phyloP scores from a whole-genome alignment of 148 eudicot species.

The Salicornia ramosissima region DNA sequence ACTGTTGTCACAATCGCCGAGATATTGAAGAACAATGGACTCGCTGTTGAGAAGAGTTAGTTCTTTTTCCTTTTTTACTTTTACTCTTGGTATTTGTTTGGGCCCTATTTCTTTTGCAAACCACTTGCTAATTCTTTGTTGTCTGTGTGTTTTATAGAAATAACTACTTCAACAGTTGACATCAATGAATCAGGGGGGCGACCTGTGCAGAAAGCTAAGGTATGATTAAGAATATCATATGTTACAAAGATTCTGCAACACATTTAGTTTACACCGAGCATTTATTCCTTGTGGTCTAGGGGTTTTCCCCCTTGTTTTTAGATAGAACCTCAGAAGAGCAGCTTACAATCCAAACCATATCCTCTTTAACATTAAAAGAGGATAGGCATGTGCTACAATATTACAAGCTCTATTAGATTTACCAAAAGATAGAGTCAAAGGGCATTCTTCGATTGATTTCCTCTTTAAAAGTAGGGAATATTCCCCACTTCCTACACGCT shows the following conservation, averaged over 20 bases:
- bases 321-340: no score
- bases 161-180: slow-evolving; percentile 59
- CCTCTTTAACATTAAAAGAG: no score
- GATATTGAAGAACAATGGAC: slow-evolving; percentile 72
- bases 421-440: no score
- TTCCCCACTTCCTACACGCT: no score
- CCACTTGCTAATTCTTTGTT: slow-evolving; percentile 10
- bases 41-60: slow-evolving; percentile 68
- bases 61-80: not conserved
- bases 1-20: slow-evolving; percentile 73
- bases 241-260: not conserved
- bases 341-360: no score
- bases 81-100: not conserved
- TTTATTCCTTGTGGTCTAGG: not conserved
- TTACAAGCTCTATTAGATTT: no score
- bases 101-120: not conserved
- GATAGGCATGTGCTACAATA: no score
- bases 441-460: no score
- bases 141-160: slow-evolving; percentile 33
- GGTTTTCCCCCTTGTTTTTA: no score
- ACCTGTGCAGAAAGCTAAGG: slow-evolving; percentile 76
- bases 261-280: not conserved
- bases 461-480: no score
- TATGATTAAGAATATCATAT: slow-evolving; percentile 12
- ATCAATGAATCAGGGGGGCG: slow-evolving; percentile 65